Conservation (phyloP, 108 stramenopile species). For the Seminavis robusta region DNA sequence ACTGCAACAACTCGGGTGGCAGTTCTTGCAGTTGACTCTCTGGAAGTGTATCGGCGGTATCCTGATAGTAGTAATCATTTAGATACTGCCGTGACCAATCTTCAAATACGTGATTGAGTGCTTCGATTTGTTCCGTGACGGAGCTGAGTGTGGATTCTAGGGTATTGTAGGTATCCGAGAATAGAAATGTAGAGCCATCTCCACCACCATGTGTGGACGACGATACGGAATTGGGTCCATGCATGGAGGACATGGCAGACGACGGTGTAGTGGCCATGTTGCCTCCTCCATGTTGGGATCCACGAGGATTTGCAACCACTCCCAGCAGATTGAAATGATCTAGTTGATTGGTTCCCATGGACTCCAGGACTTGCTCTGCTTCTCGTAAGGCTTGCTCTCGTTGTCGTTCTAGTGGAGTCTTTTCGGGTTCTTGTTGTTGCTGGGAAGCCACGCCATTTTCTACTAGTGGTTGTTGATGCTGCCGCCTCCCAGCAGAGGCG, state of each 20-base stretch:
- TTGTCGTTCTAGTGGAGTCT: conserved; percentile 9
- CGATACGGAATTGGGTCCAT: neutral
- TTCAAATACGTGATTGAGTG: conserved; percentile 40
- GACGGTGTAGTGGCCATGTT: neutral
- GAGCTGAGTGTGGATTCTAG: conserved; percentile 37
- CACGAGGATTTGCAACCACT: conserved; percentile 75
- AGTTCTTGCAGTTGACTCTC: conserved; percentile 13
- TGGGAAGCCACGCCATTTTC: too few species aligned
- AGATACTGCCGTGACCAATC: conserved; percentile 40
- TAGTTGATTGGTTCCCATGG: conserved; percentile 44
- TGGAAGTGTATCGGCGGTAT: conserved; percentile 15
- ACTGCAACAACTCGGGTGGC: conserved; percentile 29
- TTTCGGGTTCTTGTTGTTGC: neutral
- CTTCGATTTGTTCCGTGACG: conserved; percentile 55
- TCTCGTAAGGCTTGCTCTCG: conserved; percentile 24
- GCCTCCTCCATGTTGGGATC: conserved; percentile 12
- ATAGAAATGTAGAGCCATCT: conserved; percentile 16
- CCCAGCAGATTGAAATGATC: conserved; percentile 84
- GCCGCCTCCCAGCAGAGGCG: neutral
- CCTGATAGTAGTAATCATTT: conserved; percentile 36
- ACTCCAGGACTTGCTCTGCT: conserved; percentile 14
- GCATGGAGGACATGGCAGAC: too few species aligned
- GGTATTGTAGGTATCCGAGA: conserved; percentile 35
- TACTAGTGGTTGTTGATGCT: too few species aligned
- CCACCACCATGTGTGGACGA: neutral